These are phyloP conservation scores for Ogataea thermomethanolica DNA, from an alignment of 805 yeast genomes.

Conservation along the genomic window DNA sequence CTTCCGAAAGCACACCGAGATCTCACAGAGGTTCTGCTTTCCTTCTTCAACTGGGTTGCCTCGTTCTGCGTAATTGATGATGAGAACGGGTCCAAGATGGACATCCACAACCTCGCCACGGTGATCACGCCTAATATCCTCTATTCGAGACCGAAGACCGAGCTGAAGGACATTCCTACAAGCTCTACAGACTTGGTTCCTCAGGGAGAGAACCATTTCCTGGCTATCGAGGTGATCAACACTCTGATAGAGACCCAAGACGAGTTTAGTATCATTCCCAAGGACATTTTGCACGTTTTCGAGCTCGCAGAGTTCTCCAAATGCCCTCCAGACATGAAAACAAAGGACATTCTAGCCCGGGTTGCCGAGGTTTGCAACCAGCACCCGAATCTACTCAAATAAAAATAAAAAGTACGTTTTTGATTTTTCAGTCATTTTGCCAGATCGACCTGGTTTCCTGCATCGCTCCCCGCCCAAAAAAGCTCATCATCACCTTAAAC, in stretches of 20 bases:
- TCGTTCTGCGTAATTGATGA: conserved; percentile 92
- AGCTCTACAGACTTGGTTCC: conserved; percentile 25
- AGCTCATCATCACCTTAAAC: conserved; percentile 74
- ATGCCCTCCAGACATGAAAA: conserved; percentile 23
- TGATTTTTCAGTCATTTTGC: conserved; percentile 6
- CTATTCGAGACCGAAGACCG: conserved; percentile 47
- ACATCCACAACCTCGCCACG: conserved; percentile 89
- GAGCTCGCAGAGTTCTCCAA: conserved; percentile 42
- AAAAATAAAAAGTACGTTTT: neutral
- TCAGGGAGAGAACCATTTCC: conserved; percentile 68
- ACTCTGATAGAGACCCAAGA: conserved; percentile 78
- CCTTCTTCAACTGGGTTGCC: conserved; percentile 91
- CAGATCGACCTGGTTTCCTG: conserved; percentile 35
- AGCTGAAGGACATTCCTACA: conserved; percentile 17
- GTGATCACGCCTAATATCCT: conserved; percentile 92
- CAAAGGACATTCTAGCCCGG: conserved; percentile 39
- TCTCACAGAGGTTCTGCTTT: conserved; percentile 76
- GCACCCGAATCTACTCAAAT: conserved; percentile 24
- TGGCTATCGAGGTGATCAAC: conserved; percentile 89
- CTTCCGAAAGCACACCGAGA: conserved; percentile 82
- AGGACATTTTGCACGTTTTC: conserved; percentile 51
- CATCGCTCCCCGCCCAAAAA: conserved; percentile 85
- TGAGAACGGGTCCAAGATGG: conserved; percentile 92
- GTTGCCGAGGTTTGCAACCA: conserved; percentile 30
- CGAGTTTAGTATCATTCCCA: conserved; percentile 74